Base-by-base conservation (phyloP, 805 yeast genomes). In the Ogataea wickerhamii region DNA sequence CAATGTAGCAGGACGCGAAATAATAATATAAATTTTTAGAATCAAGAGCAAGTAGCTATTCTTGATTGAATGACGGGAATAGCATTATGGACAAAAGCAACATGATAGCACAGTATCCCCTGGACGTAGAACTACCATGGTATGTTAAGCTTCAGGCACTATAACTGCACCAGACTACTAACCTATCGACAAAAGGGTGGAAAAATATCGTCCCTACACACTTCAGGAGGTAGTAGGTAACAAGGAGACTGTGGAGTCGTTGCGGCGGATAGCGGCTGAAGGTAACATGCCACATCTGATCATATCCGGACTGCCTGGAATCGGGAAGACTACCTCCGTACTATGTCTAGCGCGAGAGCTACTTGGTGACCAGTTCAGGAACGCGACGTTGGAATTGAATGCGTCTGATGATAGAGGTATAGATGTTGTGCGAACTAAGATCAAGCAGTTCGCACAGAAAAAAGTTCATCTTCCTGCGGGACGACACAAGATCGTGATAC, bases 371-470 rank as follows among this genome's bases (percentile, higher is more conserved):
- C 66, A 78, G 18, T 41, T 50, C 38, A 68, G 71, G 25, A 91
- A 83, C 48, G 98, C 96, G 0, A 91, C 91, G 0, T 64, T 93
- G 40, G 98, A 93, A 61, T 68, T 93, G 56, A 93, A 93, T 60
- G 98, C 98, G 1, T 83, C 95, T 1, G 98, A 93, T 59, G 98
- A 93, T 58, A 74, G 98, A 67, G 98, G 98, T 46, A 93, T 93
- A 36, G 98, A 93, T 36, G 95, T 89, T 18, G 98, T 93, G 8
- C 74, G 98, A 44, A 89, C 87, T 52, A 81, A 85, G 52, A 93
- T 93, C 66, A 93, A 93, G 62, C 87, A 86, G 45, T 93, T 93
- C 73, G 98, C 98, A 3, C 97, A 88, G 56, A 89, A 89, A 52
- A 89, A 87, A 58, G 91, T 89, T 33, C 80, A 72, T 55, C 67